Conservation (phyloP, 2,329 filamentous ascomycete genomes). For the Xylaria digitata region DNA sequence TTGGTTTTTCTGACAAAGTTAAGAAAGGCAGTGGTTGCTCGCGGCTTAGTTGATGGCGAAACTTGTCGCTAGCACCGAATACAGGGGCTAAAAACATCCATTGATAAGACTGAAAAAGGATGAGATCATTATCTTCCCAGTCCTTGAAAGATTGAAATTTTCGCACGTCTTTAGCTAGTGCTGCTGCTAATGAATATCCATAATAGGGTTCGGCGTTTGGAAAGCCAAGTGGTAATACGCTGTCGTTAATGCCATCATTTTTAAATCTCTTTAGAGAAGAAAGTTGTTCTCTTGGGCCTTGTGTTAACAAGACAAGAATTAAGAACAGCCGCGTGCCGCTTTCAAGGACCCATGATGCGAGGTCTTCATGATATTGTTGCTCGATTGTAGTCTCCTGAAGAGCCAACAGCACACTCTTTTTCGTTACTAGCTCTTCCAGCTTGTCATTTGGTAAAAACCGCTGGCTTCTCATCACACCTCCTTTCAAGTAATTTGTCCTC, state of each 20-base stretch:
- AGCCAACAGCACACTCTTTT: slow-evolving; percentile 16
- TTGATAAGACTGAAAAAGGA: slow-evolving; percentile 13
- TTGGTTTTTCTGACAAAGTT: background rate
- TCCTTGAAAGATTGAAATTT: slow-evolving; percentile 14
- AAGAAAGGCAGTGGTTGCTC: slow-evolving; percentile 23
- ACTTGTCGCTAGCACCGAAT: slow-evolving; percentile 15
- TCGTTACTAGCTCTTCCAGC: slow-evolving; percentile 27
- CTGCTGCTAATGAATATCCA: slow-evolving; percentile 14
- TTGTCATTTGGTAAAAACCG: slow-evolving; percentile 23
- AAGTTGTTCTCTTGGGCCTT: slow-evolving; percentile 11
- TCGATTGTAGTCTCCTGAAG: slow-evolving; percentile 25
- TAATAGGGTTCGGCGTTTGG: background rate
- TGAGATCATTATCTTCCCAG: slow-evolving; percentile 21
- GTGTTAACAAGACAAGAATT: slow-evolving; percentile 24
- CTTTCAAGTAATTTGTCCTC: slow-evolving; percentile 10
- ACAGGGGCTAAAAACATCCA: slow-evolving; percentile 25
- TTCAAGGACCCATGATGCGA: slow-evolving; percentile 26
- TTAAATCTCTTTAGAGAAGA: slow-evolving; percentile 6
- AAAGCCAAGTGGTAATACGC: slow-evolving; percentile 22
- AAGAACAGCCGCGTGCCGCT: slow-evolving; percentile 26
- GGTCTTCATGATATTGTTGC: slow-evolving; percentile 13
- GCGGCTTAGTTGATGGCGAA: slow-evolving; percentile 12
- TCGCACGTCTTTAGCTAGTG: background rate
- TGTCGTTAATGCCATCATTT: slow-evolving; percentile 21
- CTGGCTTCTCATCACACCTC: background rate